Percentiles rank a stretch among this genome's conserved stretches.
phyloP scores from a whole-genome alignment of 2,329 filamentous ascomycete genomes.

The Sporothrix euskadiensis region DNA sequence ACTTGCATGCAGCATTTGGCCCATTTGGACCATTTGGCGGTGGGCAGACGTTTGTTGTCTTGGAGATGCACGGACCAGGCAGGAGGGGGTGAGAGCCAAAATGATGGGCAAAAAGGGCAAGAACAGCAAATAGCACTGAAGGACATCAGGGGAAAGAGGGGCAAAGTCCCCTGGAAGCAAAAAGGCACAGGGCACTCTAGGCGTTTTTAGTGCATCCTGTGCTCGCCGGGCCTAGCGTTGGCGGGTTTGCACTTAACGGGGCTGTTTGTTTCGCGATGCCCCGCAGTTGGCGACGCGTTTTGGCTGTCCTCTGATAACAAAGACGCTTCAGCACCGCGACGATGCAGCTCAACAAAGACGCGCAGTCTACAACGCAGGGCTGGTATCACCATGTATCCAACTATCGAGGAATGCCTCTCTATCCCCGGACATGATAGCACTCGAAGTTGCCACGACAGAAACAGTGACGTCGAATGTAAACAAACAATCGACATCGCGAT shows the following conservation, averaged over 20 bases:
- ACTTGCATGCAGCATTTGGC: conserved; percentile 12
- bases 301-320: background rate
- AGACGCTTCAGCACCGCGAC: background rate
- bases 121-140: background rate
- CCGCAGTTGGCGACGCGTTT: conserved; percentile 11
- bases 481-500: background rate
- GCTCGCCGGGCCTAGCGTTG: background rate
- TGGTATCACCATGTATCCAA: background rate
- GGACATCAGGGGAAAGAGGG: background rate
- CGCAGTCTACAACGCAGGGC: background rate
- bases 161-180: background rate
- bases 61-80: conserved; percentile 35
- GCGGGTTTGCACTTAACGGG: conserved; percentile 1
- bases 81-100: background rate
- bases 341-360: background rate
- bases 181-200: background rate
- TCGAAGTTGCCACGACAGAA: background rate
- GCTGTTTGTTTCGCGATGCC: conserved; percentile 3
- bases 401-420: background rate
- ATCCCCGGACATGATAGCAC: no score
- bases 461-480: background rate
- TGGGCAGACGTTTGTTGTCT: conserved; percentile 31
- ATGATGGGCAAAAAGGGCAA: background rate
- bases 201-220: background rate
- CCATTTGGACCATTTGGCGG: background rate